Base-by-base conservation (phyloP, 2,329 filamentous ascomycete species). In the Penicillium sp. region DNA sequence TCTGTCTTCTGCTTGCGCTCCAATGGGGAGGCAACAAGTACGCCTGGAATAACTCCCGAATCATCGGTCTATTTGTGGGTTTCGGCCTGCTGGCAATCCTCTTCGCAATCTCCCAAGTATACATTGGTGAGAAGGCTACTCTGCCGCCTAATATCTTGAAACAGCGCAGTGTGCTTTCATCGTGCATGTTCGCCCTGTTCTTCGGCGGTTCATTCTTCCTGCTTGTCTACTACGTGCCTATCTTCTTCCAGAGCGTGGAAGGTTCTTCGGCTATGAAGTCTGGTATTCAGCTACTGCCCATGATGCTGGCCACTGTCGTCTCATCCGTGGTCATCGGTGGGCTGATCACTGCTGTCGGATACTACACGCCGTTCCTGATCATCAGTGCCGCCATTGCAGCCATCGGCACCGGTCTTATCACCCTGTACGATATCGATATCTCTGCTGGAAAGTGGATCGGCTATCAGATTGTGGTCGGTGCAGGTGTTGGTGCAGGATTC, bases 91-190 rank as follows among this genome's bases (percentile, higher is more conserved):
- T 79, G 26, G 67, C 72, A 5, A 63, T 75, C 37, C 64, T 82
- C 37, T 89, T 88, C 22, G 15, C 58, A 6, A 24, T 63, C 66
- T 83, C 42, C 78, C 71, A 57, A 73, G 84, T 58, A 77, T 84
- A 78, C 70, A 76, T 82, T 65, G 77, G 80, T 9, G 83, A 86
- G 24, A 76, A 77, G 53, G 84, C 80, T 2, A 83, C 81, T 12
- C 71, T 86, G 10, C 84, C 84, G 17, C 82, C 82, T 30, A 75
- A 80, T 10, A 78, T 86, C 54, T 78, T 85, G 64, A 80, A 75
- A 57, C 78, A 84, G 65, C 78, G 83, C 28, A 79, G 73, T 26
- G 72, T 81, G 10, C 67, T 73, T 4, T 58, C 71, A 24, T 68
- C 74, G 6, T 61, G 66, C 4, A 71, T 72, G 60, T 80, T 75